Percentiles rank a stretch among this genome's conserved stretches.
Evolutionary conservation across 352 stramenopile genomes (phyloP).

Genomic region (Halophytophthora polymorphica): DNA sequence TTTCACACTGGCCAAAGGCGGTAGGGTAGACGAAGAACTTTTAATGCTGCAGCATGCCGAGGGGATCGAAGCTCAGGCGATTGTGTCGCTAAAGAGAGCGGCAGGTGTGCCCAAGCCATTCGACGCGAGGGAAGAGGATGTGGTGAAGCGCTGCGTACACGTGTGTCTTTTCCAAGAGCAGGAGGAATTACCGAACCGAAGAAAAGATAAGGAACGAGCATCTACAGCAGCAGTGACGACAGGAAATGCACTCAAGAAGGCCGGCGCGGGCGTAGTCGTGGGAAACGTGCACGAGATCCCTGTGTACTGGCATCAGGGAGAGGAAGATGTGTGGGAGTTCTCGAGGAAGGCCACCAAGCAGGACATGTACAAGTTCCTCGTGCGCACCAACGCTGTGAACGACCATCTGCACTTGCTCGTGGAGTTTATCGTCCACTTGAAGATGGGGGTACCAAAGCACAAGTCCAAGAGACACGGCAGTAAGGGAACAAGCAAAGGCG

Average conservation of each 20-base stretch:
- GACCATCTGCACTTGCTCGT: conserved; percentile 65
- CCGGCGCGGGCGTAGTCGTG: conserved; percentile 39
- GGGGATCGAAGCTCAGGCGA: conserved; percentile 48
- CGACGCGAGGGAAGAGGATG: conserved; percentile 71
- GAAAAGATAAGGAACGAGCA: conserved; percentile 9
- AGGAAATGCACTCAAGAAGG: conserved; percentile 1
- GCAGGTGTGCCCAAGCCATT: conserved; percentile 72
- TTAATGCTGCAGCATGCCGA: conserved; percentile 54
- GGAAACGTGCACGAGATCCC: conserved; percentile 80
- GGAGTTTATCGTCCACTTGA: conserved; percentile 72
- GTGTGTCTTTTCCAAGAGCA: conserved; percentile 75
- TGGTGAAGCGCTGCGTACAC: conserved; percentile 77
- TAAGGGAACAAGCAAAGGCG: conserved; percentile 9
- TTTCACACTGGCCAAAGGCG: conserved; percentile 22
- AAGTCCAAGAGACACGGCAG: conserved; percentile 13
- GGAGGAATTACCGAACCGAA: conserved; percentile 22
- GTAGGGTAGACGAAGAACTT: conserved; percentile 31
- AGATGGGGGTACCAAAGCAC: conserved; percentile 26
- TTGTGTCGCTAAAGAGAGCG: conserved; percentile 74
- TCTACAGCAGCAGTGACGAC: background rate
- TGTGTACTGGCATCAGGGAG: conserved; percentile 59
- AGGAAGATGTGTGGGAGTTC: conserved; percentile 84
- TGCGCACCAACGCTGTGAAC: conserved; percentile 68
- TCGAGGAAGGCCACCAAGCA: conserved; percentile 72
- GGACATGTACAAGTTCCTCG: conserved; percentile 82